Evolutionary conservation across 768 basidiomycete species (phyloP), one percentile per base, ranked within the genome.

Genomic region (Xerocomellus amylosporus): DNA sequence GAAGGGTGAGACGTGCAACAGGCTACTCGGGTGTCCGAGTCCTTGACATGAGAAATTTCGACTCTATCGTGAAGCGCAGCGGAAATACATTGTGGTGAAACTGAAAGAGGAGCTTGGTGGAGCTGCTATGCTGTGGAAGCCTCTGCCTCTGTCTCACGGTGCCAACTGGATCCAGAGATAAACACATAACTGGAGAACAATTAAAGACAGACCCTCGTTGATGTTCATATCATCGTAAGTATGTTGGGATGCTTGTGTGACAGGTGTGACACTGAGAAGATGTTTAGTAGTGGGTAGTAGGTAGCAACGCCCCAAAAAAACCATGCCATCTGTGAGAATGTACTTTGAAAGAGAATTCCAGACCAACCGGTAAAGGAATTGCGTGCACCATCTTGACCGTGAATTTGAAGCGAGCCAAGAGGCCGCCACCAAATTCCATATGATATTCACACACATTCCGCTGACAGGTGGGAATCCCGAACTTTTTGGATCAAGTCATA

Each of bases 181-280:
- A 37, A 47, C 26, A 30, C 40, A 37, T n/a, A 12, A 24, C 44
- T 17, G 31, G 15, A 15, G 8, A 19, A 28, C 26, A 13, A 41
- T 1, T 13, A 10, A 34, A 19, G 15, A 69, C 78, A 36, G 65
- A 89, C 91, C 80, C 46, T 93, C 92, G 70, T 93, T 92, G 64
- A 93, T 89, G 65, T 88, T 89, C 91, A 93, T 93, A 67, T 88
- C 91, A 75, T 93, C 90, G 79, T 91, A 90, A 52, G 90, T 37
- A 13, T 33, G 33, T 30, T 8, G 28, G 34, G 28, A 44, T 34
- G 38, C 26, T 51, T 5, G 58, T 36, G 68, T 70, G 62, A 68
- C 64, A 41, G 1, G 37, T 36, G 69, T 72, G 62, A 70, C 70
- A 55, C n/a, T n/a, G n/a, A n/a, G n/a, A n/a, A 12, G 30, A 2